Evolutionary conservation across 1,139 yeast species (phyloP), one percentile per base, ranked within the genome.

Genomic region (Hansenula sp.): DNA sequence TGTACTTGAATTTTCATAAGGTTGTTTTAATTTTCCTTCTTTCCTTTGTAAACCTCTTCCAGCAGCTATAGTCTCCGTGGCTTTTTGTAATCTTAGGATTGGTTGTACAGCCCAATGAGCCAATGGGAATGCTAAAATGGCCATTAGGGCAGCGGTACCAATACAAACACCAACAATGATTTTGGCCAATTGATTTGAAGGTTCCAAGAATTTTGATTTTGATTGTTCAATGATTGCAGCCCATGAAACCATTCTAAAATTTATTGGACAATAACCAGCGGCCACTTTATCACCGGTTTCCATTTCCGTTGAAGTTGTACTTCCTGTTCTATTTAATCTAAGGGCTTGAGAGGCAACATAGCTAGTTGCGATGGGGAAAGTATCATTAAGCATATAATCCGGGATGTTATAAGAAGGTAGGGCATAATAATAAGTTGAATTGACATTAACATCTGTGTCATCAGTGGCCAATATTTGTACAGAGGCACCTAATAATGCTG

Each of bases 21-120:
- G n/a, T n/a, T 42, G 46, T 24, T 34, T 40, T 30, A 6, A 24
- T 11, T 18, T 18, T 6, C 38, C 25, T 31, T 39, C 37, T 15
- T 39, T 48, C 2, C 49, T 50, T 45, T 63, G 61, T 32, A 65
- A 46, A 0, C 71, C 71, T 50, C 72, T 55, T 3, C 72, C 71
- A 40, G 61, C 62, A 3, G 70, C 59, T 8, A 68, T 68, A 0
- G 71, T 78, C 59, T 88, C 96, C 1, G 97, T 87, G 0, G 96
- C 96, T 47, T 82, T 80, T 58, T 86, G 89, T 36, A 91, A 74
- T 48, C 82, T 74, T 37, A 89, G 77, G 43, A 93, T 86, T 0
- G 99, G 97, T 47, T 86, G 67, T 4, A 90, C 93, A 34, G 93
- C 91, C 71, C 81, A 82, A 45, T 89, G 88, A 0, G 96, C 91